Evolutionary conservation across 1,139 yeast genomes (phyloP).

Genomic region (Yamadazyma oceani): DNA sequence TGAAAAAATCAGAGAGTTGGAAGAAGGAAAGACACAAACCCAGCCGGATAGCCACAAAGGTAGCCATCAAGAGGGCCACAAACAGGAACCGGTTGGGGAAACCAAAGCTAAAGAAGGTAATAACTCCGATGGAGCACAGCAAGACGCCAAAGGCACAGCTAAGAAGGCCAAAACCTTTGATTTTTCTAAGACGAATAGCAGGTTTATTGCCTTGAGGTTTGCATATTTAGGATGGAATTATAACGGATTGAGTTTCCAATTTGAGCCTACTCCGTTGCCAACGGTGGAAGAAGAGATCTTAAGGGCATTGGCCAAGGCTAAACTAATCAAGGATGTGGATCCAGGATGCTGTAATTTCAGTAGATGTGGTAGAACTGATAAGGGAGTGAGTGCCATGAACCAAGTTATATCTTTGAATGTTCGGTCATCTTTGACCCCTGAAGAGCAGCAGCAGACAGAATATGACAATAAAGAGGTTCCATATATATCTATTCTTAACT

Average conservation of each 20-base stretch:
- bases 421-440: constrained; percentile 60
- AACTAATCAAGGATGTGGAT: constrained; percentile 58
- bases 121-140: no score
- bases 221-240: constrained; percentile 94
- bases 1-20: constrained; percentile 48
- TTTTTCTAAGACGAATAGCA: constrained; percentile 61
- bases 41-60: no score
- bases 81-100: no score
- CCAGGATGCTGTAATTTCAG: constrained; percentile 72
- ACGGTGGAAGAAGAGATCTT: constrained; percentile 83
- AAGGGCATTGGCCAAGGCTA: constrained; percentile 67
- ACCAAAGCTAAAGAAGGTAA: no score
- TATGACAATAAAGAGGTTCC: constrained; percentile 72
- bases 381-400: constrained; percentile 95
- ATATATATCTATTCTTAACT: constrained; percentile 72
- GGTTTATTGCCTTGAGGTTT: constrained; percentile 78
- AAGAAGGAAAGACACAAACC: no score
- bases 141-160: not conserved
- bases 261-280: constrained; percentile 72
- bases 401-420: constrained; percentile 85
- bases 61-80: no score
- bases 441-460: constrained; percentile 55
- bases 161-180: constrained; percentile 56
- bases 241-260: constrained; percentile 84
- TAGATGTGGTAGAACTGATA: constrained; percentile 95